Evolutionary conservation across 768 basidiomycete genomes (phyloP).

Genomic region (Russula virescens): DNA sequence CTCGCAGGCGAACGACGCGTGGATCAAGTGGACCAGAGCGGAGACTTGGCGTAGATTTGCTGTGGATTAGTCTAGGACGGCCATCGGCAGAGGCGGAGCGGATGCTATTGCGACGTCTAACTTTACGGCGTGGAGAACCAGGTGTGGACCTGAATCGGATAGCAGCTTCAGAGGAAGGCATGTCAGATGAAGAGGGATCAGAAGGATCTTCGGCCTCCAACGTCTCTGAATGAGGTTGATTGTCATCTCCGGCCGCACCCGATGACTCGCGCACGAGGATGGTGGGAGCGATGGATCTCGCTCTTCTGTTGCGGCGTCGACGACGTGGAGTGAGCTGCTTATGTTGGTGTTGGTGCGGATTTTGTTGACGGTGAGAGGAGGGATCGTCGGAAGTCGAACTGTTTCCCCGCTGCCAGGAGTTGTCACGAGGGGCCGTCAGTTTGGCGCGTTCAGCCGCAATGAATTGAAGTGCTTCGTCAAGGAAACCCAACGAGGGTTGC

Average conservation of each 20-base stretch:
- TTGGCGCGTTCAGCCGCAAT: constrained; percentile 64
- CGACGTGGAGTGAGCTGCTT: constrained; percentile 29
- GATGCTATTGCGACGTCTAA: constrained; percentile 12
- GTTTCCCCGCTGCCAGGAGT: constrained; percentile 10
- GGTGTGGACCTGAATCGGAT: constrained; percentile 30
- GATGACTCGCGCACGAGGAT: constrained; percentile 12
- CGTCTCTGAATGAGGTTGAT: constrained; percentile 18
- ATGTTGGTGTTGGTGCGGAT: not conserved
- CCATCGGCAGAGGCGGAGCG: constrained; percentile 25
- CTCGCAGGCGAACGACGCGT: constrained; percentile 44
- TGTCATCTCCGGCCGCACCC: constrained; percentile 1
- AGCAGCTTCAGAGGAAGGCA: constrained; percentile 27
- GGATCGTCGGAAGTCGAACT: constrained; percentile 24
- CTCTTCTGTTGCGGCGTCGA: constrained; percentile 32
- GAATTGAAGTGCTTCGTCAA: constrained; percentile 71
- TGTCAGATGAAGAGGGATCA: constrained; percentile 27
- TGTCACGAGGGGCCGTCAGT: constrained; percentile 40
- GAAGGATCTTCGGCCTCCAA: constrained; percentile 27
- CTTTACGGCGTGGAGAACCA: constrained; percentile 18
- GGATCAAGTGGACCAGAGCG: constrained; percentile 41
- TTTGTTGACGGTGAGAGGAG: not conserved
- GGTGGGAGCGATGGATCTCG: constrained; percentile 19
- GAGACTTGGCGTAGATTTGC: constrained; percentile 44
- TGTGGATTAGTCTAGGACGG: constrained; percentile 36
- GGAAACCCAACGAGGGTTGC: constrained; percentile 63